Evolutionary conservation across 768 basidiomycete genomes (phyloP), one percentile per base, ranked within the genome.

Genomic region (Neoboletus subvelutipes): DNA sequence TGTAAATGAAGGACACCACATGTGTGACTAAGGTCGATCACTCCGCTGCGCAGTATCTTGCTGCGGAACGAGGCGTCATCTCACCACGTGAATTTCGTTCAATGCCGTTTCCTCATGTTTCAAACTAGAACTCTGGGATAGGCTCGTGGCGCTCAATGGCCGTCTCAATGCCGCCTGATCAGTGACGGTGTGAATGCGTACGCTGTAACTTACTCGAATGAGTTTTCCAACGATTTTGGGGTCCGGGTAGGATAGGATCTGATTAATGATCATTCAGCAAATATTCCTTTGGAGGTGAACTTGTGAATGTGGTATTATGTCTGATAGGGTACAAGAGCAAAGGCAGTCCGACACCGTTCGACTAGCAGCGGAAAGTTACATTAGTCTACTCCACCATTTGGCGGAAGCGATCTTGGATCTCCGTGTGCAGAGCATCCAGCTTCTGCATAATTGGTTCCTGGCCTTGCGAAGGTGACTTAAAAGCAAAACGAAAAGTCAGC

Each of bases 381-480:
- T 46, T 18, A 56, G 43, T 71, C 73, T 83, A 93, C 77, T 93
- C 90, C 64, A 78, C 87, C 73, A 93, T 74, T 73, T 89, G 87
- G 57, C 91, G 83, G 80, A 98, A 97, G 69, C 90, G 94, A 73
- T 94, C 93, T 67, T 88, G 87, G 59, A 98, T 97, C 76, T 97
- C 94, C 52, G 76, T 71, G 71, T 95, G 79, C 45, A 98, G 75
- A 34, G 79, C 80, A 69, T 96, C 92, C 67, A 94, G 75, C 72
- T 90, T 94, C 76, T 84, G 77, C 76, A 84, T 87, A 67, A 97
- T 87, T 4, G 79, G 73, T 56, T 93, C 91, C 74, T 94, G 82
- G 39, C 94, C 93, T 77, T 94, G 88, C 9, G 93, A 92, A 18
- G 97, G 97, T 24, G 89, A 90, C 91, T 95, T 66, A 20, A 62